These are phyloP conservation scores for Verticillium albo-atrum DNA, from an alignment of 2,329 filamentous ascomycete genomes.

Conservation along the genomic window DNA sequence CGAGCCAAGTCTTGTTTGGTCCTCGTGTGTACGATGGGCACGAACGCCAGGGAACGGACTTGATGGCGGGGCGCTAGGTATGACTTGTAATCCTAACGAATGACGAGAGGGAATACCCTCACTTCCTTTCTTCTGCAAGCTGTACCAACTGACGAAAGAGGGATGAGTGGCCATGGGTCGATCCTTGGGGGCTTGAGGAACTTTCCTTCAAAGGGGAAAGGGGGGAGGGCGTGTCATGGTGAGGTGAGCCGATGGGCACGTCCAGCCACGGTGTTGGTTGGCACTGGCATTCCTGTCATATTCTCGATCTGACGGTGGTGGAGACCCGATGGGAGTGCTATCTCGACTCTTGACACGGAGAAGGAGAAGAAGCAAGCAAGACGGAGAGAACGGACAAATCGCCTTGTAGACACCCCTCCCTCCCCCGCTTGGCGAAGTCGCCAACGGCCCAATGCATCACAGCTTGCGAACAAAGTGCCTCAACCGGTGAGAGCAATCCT, in stretches of 20 bases:
- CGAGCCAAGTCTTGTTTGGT: neutral
- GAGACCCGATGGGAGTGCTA: neutral
- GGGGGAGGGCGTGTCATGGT: neutral
- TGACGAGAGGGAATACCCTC: neutral
- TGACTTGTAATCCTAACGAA: neutral
- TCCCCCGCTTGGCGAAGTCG: neutral
- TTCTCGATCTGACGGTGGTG: neutral
- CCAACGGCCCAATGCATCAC: neutral
- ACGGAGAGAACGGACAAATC: neutral
- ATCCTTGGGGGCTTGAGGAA: neutral
- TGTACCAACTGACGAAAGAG: neutral
- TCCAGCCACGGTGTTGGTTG: neutral
- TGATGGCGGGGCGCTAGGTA: neutral
- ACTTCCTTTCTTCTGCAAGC: neutral
- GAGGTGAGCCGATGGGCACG: neutral
- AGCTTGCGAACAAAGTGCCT: neutral
- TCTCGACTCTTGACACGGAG: neutral
- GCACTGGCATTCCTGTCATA: neutral
- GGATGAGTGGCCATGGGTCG: neutral
- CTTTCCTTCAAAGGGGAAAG: neutral
- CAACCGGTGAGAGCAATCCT: neutral
- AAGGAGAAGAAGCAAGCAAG: neutral
- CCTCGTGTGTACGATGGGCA: neutral
- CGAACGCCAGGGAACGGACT: neutral
- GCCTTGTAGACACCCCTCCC: neutral